phyloP scores from a whole-genome alignment of 306 rosid species.

The Amphicarpaea edgeworthii region DNA sequence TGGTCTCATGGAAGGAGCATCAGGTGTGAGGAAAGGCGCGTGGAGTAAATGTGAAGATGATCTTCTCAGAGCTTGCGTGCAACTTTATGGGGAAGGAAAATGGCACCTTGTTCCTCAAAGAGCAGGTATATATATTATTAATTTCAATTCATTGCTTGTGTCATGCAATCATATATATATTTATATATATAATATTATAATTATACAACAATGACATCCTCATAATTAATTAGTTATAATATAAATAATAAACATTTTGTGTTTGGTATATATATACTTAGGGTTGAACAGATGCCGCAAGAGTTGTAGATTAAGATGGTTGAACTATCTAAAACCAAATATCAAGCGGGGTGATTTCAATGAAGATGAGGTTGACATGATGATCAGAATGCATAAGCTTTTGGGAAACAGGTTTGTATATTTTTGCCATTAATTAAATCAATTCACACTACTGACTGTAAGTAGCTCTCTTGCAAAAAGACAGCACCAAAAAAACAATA shows the following conservation, averaged over 20 bases:
- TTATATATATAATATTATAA: too few relatives aligned
- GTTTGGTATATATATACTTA: background rate
- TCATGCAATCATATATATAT: background rate
- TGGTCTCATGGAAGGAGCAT: background rate
- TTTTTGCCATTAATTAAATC: background rate
- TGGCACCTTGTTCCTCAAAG: conserved; percentile 49
- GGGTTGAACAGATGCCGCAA: conserved; percentile 36
- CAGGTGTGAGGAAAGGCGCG: conserved; percentile 28
- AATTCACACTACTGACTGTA: background rate
- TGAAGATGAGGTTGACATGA: conserved; percentile 48
- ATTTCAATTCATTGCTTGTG: background rate
- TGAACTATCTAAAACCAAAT: conserved; percentile 48
- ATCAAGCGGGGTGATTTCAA: conserved; percentile 45
- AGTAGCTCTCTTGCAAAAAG: background rate
- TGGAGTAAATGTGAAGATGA: conserved; percentile 37
- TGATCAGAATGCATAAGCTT: conserved; percentile 41
- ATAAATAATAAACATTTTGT: too few relatives aligned
- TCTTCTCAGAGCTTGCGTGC: conserved; percentile 8
- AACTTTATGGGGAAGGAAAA: conserved; percentile 40
- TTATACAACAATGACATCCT: too few relatives aligned
- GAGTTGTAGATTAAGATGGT: conserved; percentile 53
- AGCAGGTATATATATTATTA: background rate
- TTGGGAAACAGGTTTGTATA: conserved; percentile 39
- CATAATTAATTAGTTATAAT: too few relatives aligned
- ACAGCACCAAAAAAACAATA: background rate